A percentile compares a stretch with the other conserved stretches of the same genome.
Evolutionary conservation across 129 eudicot species (phyloP).

Genomic region (Deinandra increscens): DNA sequence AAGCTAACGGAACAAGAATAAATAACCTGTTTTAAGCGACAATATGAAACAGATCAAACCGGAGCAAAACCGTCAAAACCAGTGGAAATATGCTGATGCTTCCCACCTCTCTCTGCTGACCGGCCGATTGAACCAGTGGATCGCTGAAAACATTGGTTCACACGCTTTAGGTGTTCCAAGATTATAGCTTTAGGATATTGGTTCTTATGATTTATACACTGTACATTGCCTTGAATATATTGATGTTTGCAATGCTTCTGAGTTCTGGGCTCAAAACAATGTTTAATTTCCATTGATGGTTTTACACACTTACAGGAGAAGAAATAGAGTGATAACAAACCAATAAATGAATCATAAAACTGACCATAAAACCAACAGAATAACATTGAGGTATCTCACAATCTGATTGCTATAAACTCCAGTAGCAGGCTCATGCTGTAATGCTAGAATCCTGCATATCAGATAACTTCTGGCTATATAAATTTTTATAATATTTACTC

Average conservation of each 20-base stretch:
- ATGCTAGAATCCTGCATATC: slow-evolving; percentile 38
- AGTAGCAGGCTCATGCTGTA: slow-evolving; percentile 14
- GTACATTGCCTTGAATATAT: background rate
- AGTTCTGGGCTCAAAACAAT: slow-evolving; percentile 10
- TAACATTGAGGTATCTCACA: slow-evolving; percentile 25
- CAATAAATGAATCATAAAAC: slow-evolving; percentile 37
- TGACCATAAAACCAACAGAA: slow-evolving; percentile 10
- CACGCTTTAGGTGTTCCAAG: no score
- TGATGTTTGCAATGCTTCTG: background rate
- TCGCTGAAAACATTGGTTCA: no score
- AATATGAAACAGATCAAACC: no score
- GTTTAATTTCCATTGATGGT: background rate
- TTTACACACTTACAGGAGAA: slow-evolving; percentile 29
- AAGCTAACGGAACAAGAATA: no score
- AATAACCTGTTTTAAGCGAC: no score
- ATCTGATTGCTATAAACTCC: slow-evolving; percentile 11
- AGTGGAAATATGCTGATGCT: no score
- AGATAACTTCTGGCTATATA: background rate
- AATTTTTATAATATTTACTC: background rate
- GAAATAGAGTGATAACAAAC: slow-evolving; percentile 29
- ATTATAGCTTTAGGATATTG: background rate
- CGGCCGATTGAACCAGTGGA: no score
- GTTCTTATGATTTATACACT: background rate
- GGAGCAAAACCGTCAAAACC: no score
- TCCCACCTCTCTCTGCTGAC: no score